These are phyloP conservation scores for Diaporthe sp. DNA, from an alignment of 2,329 filamentous ascomycete species.

Conservation along the genomic window DNA sequence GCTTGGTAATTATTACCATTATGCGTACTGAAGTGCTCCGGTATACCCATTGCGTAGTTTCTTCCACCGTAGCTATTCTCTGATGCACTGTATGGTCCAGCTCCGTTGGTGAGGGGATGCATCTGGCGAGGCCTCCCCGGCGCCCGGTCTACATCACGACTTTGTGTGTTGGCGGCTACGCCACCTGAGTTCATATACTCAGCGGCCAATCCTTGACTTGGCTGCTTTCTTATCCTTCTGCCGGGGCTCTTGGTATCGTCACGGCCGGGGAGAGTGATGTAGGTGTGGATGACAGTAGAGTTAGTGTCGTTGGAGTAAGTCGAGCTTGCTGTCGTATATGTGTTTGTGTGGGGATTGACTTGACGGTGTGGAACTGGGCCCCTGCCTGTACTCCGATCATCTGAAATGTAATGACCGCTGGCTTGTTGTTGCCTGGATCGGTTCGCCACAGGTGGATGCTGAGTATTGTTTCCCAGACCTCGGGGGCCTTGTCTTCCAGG, in stretches of 20 bases:
- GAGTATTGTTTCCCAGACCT: background rate
- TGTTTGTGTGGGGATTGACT: background rate
- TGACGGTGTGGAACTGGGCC: background rate
- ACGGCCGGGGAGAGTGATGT: background rate
- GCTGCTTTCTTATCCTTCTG: constrained; percentile 8
- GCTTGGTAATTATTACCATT: background rate
- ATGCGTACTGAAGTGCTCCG: background rate
- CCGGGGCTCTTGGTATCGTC: background rate
- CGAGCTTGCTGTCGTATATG: background rate
- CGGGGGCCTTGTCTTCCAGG: background rate
- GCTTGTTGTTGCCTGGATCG: background rate
- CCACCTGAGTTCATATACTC: background rate
- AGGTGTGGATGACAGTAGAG: background rate
- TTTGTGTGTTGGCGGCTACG: background rate
- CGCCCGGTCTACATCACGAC: too few species aligned
- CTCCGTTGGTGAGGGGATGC: background rate
- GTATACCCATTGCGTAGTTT: background rate
- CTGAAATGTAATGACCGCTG: background rate
- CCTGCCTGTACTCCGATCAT: background rate
- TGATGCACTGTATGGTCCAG: background rate
- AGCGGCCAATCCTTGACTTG: background rate
- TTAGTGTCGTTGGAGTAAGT: background rate
- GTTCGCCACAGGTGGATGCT: background rate
- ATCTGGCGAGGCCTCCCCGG: background rate
- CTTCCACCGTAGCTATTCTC: background rate